Evolutionary conservation across 1,284 basidiomycete genomes (phyloP).

Genomic region (Rugosomyces carneus): DNA sequence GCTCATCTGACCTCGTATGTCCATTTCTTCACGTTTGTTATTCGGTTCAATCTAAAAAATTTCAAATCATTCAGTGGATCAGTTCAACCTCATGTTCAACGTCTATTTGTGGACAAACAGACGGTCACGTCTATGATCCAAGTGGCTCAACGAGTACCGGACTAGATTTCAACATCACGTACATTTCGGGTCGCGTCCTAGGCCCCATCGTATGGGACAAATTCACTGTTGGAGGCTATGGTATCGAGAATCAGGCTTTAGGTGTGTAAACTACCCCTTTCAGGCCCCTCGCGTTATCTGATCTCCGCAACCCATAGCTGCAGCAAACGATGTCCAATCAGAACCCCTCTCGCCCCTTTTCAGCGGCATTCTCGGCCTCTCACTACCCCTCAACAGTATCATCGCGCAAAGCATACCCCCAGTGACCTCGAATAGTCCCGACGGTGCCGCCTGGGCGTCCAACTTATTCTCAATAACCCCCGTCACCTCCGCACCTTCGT

Average conservation of each 20-base stretch:
- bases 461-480: constrained; percentile 65
- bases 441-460: constrained; percentile 57
- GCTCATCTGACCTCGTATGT: constrained; percentile 69
- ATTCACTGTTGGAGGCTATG: constrained; percentile 52
- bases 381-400: constrained; percentile 58
- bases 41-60: background rate
- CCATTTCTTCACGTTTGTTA: background rate
- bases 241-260: constrained; percentile 54
- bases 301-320: constrained; percentile 33
- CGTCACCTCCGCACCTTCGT: constrained; percentile 38
- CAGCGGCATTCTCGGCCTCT: constrained; percentile 66
- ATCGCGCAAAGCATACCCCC: constrained; percentile 48
- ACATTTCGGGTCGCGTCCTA: constrained; percentile 49
- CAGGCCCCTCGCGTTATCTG: background rate
- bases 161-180: constrained; percentile 41
- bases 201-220: constrained; percentile 66
- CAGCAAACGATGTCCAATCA: constrained; percentile 41
- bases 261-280: constrained; percentile 31
- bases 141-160: constrained; percentile 36
- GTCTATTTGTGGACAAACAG: constrained; percentile 1
- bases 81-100: constrained; percentile 11
- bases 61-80: constrained; percentile 30
- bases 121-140: constrained; percentile 45
- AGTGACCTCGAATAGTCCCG: constrained; percentile 38
- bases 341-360: constrained; percentile 53